These are phyloP conservation scores for Alternaria sp. DNA, from an alignment of 2,329 filamentous ascomycete genomes.

Conservation along the genomic window DNA sequence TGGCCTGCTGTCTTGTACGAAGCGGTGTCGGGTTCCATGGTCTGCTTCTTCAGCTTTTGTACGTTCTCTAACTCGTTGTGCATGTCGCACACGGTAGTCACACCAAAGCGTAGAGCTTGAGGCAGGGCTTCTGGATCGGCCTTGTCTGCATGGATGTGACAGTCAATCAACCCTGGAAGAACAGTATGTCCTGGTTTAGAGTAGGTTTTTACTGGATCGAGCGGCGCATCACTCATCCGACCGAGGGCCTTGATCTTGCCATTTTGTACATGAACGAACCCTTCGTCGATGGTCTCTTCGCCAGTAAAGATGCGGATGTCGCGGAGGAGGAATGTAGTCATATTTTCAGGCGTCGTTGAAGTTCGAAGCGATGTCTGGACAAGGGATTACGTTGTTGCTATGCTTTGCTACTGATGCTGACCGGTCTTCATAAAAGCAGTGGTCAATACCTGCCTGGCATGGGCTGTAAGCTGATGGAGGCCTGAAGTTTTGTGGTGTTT, in stretches of 20 bases:
- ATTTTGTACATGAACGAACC: constrained; percentile 53
- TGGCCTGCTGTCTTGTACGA: constrained; percentile 60
- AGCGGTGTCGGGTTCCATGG: constrained; percentile 48
- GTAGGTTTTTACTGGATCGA: constrained; percentile 36
- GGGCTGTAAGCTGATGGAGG: neutral
- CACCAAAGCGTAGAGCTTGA: constrained; percentile 59
- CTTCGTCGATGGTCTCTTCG: constrained; percentile 51
- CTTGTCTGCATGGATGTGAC: constrained; percentile 58
- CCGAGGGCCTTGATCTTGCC: constrained; percentile 53
- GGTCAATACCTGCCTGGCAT: neutral
- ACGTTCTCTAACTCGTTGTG: constrained; percentile 49
- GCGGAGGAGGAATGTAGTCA: constrained; percentile 52
- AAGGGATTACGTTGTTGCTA: neutral
- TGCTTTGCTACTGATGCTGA: neutral
- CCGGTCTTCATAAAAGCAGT: neutral
- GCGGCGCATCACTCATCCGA: constrained; percentile 24
- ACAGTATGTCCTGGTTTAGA: constrained; percentile 58
- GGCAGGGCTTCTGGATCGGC: constrained; percentile 52
- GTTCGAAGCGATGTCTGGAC: neutral
- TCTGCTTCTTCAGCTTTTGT: constrained; percentile 38
- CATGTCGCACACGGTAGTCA: constrained; percentile 63
- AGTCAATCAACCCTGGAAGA: constrained; percentile 61
- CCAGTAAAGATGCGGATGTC: constrained; percentile 60
- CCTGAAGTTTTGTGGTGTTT: neutral
- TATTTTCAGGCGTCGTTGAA: constrained; percentile 8